Evolutionary conservation across 176 grass and related monocot species (phyloP), one percentile per base, ranked within the genome.

Genomic region (Rhipidocladum racemiflorum): DNA sequence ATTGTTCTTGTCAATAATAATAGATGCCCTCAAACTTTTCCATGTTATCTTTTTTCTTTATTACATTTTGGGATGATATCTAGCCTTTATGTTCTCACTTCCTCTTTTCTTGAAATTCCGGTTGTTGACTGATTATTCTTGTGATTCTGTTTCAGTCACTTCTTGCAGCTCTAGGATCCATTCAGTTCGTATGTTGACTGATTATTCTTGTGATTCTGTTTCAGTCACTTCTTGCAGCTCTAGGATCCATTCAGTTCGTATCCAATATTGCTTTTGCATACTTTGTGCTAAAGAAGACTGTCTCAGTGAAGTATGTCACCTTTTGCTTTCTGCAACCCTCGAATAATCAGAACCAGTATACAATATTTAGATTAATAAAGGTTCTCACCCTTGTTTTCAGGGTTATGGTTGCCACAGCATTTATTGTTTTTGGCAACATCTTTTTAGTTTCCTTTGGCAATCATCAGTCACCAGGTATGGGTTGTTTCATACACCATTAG

Each of bases 381-480:
- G 38, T 34, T 50, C 83, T 55, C 59, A 10, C 53, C 53, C 34
- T 86, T 27, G 56, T 86, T 97, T 85, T 73, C 86, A 97, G 95
- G 78, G 90, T 94, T 66, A 89, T 97, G 80, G 90, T 90, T 67
- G 95, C 92, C 21, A 97, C 92, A 78, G 83, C 83, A 15, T 97
- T 97, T 91, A 97, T 97, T 70, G 92, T 97, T 81, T 94, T 88
- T 42, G 95, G 95, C 75, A 97, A 97, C 65, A 77, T 94, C 70
- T 97, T 97, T 84, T 89, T 97, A 76, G 95, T 97, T 84, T 97
- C 95, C 27, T 97, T 94, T 16, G 94, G 92, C 63, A 97, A 97
- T 87, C 95, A 97, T 72, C 95, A 94, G 71, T 97, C 95, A 80
- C 95, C 92, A 75, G 95, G 95, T 97, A 94, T 74, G 66, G 68